Evolutionary conservation across 352 stramenopile species (phyloP), one percentile per base, ranked within the genome.

Genomic region (Phytophthora tubulina): DNA sequence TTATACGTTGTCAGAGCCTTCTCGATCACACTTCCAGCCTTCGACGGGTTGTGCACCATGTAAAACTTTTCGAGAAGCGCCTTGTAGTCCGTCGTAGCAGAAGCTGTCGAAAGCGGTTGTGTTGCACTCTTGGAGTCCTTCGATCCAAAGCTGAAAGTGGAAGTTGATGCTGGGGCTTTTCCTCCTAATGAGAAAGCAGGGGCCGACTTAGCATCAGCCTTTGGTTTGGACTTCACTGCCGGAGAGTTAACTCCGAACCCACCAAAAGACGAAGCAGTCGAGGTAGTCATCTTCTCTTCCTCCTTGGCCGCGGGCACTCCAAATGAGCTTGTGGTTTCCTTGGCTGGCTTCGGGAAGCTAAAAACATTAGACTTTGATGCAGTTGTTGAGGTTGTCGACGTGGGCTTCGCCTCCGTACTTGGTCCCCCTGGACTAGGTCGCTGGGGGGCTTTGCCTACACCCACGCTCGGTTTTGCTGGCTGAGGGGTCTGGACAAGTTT

Each of bases 1-100:
- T 79, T 77, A 49, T 84, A 93, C 30, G 86, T 79, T 39, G 42
- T 58, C 45, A 93, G 44, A 17, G 73, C 81, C 58, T 90, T 92
- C 15, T 90, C 82, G 9, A 80, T 80, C 63, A 65, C 69, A 60
- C 79, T 70, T 10, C 48, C 55, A 44, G 74, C 52, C 66, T 91
- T 91, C 4, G 73, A 58, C 3, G 78, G 66, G 59, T 93, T 93
- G 72, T 88, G 73, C 33, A 85, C 78, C 71, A 83, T 74, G 51
- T 93, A 94, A 51, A 94, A 94, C 15, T 78, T 85, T 46, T 78
- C 48, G 21, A 94, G 63, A 39, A 85, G 67, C 6, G 59, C 52
- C 59, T 87, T 89, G 70, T 86, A 91, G 55, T 89, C 76, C 14
- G 42, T 72, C 7, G 66, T 58, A 31, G 30, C 52, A 59, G 69